Percentiles rank a stretch among this genome's conserved stretches.
phyloP scores from a whole-genome alignment of 75 land plant genomes.

The Cryptomeria japonica region DNA sequence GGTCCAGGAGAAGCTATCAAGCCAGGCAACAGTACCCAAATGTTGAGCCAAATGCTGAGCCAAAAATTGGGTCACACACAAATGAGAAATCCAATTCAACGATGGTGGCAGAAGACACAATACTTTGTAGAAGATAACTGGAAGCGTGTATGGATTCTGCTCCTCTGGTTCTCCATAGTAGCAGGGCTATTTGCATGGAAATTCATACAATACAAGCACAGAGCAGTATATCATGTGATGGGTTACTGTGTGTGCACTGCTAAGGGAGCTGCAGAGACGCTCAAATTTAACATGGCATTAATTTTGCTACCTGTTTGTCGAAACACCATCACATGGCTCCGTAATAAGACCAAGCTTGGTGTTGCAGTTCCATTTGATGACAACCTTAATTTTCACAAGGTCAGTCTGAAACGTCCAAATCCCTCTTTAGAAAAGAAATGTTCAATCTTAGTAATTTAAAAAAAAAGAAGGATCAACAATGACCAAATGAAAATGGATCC shows the following conservation, averaged over 20 bases:
- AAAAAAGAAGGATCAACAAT: neutral
- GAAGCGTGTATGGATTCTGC: conserved; percentile 53
- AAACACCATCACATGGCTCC: conserved; percentile 55
- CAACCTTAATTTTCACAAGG: conserved; percentile 55
- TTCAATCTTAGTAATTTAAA: neutral
- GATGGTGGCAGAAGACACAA: conserved; percentile 19
- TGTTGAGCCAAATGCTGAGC: conserved; percentile 18
- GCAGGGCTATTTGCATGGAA: conserved; percentile 58
- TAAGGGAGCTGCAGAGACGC: conserved; percentile 64
- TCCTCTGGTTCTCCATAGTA: conserved; percentile 41
- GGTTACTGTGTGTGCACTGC: conserved; percentile 65
- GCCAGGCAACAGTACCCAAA: conserved; percentile 9
- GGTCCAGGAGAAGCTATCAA: conserved; percentile 1
- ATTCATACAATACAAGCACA: conserved; percentile 52
- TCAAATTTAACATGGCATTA: conserved; percentile 67
- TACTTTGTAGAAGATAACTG: conserved; percentile 55
- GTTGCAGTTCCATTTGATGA: conserved; percentile 47
- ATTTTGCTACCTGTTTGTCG: conserved; percentile 66
- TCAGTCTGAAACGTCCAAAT: neutral
- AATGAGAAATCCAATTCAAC: conserved; percentile 4
- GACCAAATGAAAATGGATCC: neutral
- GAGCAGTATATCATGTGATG: conserved; percentile 47
- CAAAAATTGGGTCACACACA: conserved; percentile 12
- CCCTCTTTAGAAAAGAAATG: neutral
- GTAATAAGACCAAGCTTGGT: conserved; percentile 40